These are phyloP conservation scores for Nicotiana attenuata DNA, from an alignment of 257 asterid species.

Conservation along the genomic window DNA sequence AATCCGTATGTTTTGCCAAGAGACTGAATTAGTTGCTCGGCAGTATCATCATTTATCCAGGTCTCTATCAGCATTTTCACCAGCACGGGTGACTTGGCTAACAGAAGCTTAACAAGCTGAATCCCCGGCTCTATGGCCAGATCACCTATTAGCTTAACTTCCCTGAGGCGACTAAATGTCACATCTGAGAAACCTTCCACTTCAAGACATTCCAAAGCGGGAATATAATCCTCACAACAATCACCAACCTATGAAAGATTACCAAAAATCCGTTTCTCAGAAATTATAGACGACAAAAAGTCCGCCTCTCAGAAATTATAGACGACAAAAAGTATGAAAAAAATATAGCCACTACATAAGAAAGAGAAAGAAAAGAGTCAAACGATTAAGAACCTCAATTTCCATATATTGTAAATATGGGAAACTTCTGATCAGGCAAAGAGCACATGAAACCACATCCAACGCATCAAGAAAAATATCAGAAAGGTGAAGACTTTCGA, in stretches of 20 bases:
- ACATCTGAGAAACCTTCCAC: neutral
- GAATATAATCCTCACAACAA: neutral
- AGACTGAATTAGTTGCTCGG: too few relatives aligned
- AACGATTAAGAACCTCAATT: too few relatives aligned
- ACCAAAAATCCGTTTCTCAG: neutral
- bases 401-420: too few relatives aligned
- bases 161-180: neutral
- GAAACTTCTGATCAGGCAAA: too few relatives aligned
- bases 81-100: neutral
- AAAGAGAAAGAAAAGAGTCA: too few relatives aligned
- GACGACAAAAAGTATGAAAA: neutral
- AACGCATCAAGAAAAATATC: neutral
- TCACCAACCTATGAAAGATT: neutral
- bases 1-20: neutral
- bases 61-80: neutral
- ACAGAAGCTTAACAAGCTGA: neutral
- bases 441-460: neutral
- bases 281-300: neutral
- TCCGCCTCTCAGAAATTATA: neutral
- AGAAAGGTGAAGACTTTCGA: neutral
- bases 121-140: neutral
- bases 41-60: neutral
- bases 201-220: neutral
- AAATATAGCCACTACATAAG: neutral
- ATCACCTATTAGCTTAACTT: neutral